phyloP scores from a whole-genome alignment of 345 rosid species.

The Acer yangbiense region DNA sequence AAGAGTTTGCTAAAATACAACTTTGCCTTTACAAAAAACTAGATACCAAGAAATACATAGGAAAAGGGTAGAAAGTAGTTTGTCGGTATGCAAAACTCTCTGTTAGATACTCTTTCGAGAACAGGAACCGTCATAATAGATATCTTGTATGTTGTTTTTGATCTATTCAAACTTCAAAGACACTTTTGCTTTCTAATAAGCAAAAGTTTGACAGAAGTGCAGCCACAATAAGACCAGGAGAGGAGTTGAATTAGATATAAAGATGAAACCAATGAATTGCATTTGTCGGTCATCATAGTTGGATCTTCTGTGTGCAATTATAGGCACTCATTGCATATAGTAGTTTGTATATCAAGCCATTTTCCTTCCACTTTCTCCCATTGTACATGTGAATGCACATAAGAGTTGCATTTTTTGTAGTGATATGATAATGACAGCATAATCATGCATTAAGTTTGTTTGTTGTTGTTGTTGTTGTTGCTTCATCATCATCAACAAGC shows the following conservation, averaged over 20 bases:
- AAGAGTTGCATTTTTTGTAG: neutral
- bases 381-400: too few species aligned
- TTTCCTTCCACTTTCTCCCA: neutral
- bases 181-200: neutral
- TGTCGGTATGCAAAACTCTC: too few species aligned
- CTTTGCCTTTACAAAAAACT: too few species aligned
- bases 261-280: neutral
- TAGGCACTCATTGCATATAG: neutral
- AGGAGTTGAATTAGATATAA: neutral
- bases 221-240: neutral
- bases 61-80: too few species aligned
- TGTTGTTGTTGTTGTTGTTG: too few species aligned
- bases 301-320: neutral
- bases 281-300: neutral
- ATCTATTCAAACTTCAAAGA: neutral
- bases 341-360: neutral
- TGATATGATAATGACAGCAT: conserved; percentile 2
- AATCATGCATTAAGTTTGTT: neutral
- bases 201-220: neutral
- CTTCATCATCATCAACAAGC: neutral
- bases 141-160: neutral
- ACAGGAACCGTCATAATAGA: neutral
- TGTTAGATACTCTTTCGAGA: neutral
- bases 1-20: neutral
- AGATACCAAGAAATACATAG: too few species aligned